These are phyloP conservation scores for Fraxinus excelsior DNA, from an alignment of 257 asterid genomes.

Conservation along the genomic window DNA sequence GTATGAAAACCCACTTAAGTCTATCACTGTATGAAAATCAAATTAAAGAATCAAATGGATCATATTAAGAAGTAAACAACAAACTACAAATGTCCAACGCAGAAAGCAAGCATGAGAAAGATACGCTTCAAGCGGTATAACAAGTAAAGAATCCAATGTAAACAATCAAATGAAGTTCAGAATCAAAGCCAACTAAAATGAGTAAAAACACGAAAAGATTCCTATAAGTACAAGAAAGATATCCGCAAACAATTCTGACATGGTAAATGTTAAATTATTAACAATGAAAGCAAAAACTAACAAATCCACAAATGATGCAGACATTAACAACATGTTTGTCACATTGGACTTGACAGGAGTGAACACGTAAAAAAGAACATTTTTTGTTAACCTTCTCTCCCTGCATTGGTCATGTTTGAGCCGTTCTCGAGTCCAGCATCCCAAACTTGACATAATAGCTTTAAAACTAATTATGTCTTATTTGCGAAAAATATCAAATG, in stretches of 20 bases:
- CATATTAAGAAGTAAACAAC: not conserved
- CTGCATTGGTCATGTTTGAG: not conserved
- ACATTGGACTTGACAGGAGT: not conserved
- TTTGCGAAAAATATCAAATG: too few species aligned
- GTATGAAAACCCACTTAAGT: too few species aligned
- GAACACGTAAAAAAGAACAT: too few species aligned
- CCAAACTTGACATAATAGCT: not conserved
- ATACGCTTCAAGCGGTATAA: not conserved
- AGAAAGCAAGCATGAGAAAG: not conserved
- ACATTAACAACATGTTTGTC: not conserved
- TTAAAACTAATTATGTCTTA: too few species aligned
- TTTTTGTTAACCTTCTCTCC: too few species aligned
- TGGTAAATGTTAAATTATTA: not conserved
- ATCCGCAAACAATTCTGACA: not conserved
- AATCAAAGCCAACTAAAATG: not conserved
- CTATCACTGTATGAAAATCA: too few species aligned
- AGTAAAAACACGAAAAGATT: not conserved
- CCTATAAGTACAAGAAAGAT: not conserved
- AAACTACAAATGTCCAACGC: not conserved
- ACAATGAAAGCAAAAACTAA: not conserved
- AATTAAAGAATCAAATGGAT: constrained; percentile 6
- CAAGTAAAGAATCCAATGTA: not conserved
- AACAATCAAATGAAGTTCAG: not conserved
- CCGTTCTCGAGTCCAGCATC: not conserved
- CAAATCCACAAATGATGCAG: not conserved